A percentile compares a stretch with the other conserved stretches of the same genome.
These are phyloP conservation scores for Panicum hallii DNA, from an alignment of 202 grass and related monocot genomes.

Conservation along the genomic window DNA sequence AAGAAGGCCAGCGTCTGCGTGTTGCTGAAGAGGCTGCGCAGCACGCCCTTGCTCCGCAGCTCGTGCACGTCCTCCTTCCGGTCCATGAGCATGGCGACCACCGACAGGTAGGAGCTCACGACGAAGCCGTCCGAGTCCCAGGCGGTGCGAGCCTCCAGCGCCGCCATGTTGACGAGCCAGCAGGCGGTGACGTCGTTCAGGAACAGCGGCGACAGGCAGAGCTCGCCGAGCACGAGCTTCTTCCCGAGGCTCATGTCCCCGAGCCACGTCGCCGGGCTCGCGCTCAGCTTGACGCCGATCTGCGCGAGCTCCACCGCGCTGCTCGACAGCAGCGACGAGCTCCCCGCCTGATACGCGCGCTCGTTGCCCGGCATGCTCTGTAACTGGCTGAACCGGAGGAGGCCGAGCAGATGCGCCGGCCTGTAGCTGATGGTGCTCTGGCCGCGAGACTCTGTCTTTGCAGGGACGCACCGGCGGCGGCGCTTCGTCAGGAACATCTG, in stretches of 20 bases:
- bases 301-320: background rate
- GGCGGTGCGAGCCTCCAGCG: background rate
- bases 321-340: background rate
- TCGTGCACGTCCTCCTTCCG: background rate
- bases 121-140: background rate
- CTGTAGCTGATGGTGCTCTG: background rate
- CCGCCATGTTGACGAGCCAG: conserved; percentile 28
- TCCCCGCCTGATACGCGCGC: background rate
- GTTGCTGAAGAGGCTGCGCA: conserved; percentile 7
- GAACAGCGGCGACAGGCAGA: background rate
- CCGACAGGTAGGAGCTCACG: background rate
- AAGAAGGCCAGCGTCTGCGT: conserved; percentile 10
- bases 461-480: background rate
- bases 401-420: background rate
- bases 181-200: background rate
- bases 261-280: background rate
- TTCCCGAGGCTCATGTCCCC: background rate
- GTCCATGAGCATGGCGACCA: background rate
- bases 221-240: background rate
- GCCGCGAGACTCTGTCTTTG: background rate
- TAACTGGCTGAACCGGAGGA: background rate
- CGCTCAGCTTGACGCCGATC: background rate
- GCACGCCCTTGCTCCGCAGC: background rate
- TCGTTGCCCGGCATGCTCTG: background rate
- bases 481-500: background rate